phyloP scores from a whole-genome alignment of 192 early-diverging fungal genomes.

The Cetraspora pellucida region DNA sequence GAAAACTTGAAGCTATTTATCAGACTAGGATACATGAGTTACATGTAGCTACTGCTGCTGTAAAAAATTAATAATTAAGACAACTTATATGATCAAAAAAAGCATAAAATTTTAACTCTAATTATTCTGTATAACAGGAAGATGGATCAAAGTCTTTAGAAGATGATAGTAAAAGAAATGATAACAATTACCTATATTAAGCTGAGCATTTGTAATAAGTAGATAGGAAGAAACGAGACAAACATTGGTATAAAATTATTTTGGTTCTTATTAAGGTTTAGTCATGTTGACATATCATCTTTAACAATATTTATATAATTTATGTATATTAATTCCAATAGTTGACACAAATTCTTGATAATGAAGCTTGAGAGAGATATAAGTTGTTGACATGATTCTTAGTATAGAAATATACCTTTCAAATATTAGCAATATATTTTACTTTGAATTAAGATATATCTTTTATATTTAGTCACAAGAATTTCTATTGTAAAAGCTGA shows the following conservation, averaged over 20 bases:
- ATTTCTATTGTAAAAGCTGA: constrained; percentile 91
- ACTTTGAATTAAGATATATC: no score
- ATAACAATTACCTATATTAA: neutral
- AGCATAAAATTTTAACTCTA: neutral
- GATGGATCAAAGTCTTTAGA: neutral
- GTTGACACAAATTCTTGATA: constrained; percentile 81
- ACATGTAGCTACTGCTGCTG: neutral
- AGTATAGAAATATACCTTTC: neutral
- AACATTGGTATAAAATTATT: constrained; percentile 57
- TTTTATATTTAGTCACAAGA: constrained; percentile 66
- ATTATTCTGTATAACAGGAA: neutral
- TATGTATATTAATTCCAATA: constrained; percentile 32
- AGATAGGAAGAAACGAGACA: constrained; percentile 87
- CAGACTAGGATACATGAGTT: constrained; percentile 31
- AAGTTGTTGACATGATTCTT: constrained; percentile 34
- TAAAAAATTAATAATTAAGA: neutral
- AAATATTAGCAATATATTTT: constrained; percentile 10
- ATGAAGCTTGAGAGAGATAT: constrained; percentile 80
- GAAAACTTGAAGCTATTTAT: constrained; percentile 35
- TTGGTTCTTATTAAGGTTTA: neutral
- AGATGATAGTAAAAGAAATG: constrained; percentile 29
- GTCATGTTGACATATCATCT: neutral
- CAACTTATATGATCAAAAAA: neutral
- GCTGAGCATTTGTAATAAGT: no score
- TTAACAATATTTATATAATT: neutral